phyloP scores from a whole-genome alignment of 345 rosid species.

The Sisymbrium altissimum region DNA sequence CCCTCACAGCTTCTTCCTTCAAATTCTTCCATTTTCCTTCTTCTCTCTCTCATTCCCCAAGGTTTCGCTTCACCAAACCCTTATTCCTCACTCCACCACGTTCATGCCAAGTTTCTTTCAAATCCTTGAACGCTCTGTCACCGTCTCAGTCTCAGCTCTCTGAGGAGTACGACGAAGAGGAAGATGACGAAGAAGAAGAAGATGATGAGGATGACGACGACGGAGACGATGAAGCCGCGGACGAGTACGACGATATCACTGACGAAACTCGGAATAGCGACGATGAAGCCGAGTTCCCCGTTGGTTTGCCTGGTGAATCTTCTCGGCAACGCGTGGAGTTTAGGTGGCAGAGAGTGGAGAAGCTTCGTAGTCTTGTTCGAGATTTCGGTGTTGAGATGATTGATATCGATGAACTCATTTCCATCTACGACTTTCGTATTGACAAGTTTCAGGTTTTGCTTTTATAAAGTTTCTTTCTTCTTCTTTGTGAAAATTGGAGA shows the following conservation, averaged over 20 bases:
- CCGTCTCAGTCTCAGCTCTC: conserved; percentile 58
- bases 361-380: conserved; percentile 56
- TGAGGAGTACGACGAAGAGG: conserved; percentile 53
- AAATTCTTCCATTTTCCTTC: conserved; percentile 30
- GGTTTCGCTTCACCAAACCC: conserved; percentile 33
- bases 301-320: conserved; percentile 35
- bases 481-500: not conserved
- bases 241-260: conserved; percentile 36
- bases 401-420: conserved; percentile 72
- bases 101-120: conserved; percentile 30
- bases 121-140: conserved; percentile 42
- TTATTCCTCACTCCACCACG: conserved; percentile 25
- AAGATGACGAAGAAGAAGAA: conserved; percentile 44
- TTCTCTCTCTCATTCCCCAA: conserved; percentile 27
- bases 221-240: conserved; percentile 63
- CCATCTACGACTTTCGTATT: conserved; percentile 75
- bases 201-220: conserved; percentile 55
- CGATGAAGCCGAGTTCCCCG: conserved; percentile 45
- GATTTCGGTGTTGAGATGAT: conserved; percentile 73
- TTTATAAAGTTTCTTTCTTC: not conserved
- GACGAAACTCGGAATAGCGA: conserved; percentile 46
- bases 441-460: conserved; percentile 83
- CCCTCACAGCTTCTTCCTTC: conserved; percentile 29
- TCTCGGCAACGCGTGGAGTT: conserved; percentile 43
- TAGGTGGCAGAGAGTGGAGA: conserved; percentile 73